Evolutionary conservation across 768 basidiomycete genomes (phyloP).

Genomic region (Coprinopsis marcescibilis): DNA sequence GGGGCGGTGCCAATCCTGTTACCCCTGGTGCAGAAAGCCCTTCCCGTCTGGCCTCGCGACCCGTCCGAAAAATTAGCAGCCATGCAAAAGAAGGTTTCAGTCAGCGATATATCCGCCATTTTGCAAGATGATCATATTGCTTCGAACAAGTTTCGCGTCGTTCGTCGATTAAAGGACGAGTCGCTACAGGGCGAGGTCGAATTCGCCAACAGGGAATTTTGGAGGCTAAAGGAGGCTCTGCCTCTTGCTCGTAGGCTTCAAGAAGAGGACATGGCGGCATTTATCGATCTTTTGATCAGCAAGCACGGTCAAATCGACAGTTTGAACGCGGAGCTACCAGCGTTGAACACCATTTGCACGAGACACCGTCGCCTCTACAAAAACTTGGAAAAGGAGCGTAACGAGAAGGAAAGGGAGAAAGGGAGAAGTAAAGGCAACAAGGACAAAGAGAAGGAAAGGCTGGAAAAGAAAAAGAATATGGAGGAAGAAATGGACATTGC

Average conservation of each 20-base stretch:
- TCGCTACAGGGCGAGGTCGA: constrained; percentile 32
- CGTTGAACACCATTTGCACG: constrained; percentile 35
- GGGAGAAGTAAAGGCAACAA: too few relatives aligned
- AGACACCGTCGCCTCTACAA: constrained; percentile 27
- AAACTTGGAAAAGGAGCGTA: constrained; percentile 11
- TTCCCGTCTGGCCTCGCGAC: constrained; percentile 73
- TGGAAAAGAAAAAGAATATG: too few relatives aligned
- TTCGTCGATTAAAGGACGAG: constrained; percentile 54
- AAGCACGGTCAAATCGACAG: constrained; percentile 59
- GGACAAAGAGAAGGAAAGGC: too few relatives aligned
- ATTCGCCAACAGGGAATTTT: constrained; percentile 65
- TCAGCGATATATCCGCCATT: constrained; percentile 44
- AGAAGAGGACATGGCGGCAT: constrained; percentile 66
- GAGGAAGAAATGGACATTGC: constrained; percentile 29
- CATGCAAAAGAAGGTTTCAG: constrained; percentile 39
- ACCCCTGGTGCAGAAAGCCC: constrained; percentile 44
- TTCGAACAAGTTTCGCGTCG: constrained; percentile 74
- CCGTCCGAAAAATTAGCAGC: constrained; percentile 42
- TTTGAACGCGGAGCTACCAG: constrained; percentile 47
- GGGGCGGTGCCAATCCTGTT: constrained; percentile 31
- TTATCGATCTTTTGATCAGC: constrained; percentile 55
- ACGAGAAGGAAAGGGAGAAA: too few relatives aligned
- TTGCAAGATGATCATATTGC: constrained; percentile 56
- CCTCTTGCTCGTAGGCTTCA: constrained; percentile 50
- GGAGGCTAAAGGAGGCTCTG: constrained; percentile 78